A percentile compares a stretch with the other conserved stretches of the same genome.
These are phyloP conservation scores for Pisolithus microcarpus DNA, from an alignment of 768 basidiomycete genomes.

Conservation along the genomic window DNA sequence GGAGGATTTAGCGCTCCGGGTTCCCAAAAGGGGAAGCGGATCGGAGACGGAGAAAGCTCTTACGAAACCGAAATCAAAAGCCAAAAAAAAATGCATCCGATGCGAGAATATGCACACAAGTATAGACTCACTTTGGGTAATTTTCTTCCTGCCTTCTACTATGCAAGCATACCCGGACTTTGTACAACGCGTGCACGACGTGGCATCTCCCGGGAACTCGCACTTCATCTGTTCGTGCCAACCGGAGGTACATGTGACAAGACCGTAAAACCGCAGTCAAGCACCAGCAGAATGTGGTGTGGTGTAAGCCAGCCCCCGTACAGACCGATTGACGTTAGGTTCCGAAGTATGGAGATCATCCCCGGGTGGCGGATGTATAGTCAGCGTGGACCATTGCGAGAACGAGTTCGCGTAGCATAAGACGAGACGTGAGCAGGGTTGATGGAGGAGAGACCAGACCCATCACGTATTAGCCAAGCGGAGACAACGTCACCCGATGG, in stretches of 20 bases:
- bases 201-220: slow-evolving; percentile 64
- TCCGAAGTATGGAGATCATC: not conserved
- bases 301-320: not conserved
- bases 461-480: not conserved
- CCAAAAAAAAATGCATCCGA: slow-evolving; percentile 8
- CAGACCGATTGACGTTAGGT: not conserved
- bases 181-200: slow-evolving; percentile 75
- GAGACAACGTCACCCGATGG: not conserved
- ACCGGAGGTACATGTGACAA: slow-evolving; percentile 4
- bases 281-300: not conserved
- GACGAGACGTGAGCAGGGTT: not conserved
- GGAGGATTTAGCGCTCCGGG: slow-evolving; percentile 15
- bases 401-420: not conserved
- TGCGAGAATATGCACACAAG: too few relatives aligned
- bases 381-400: not conserved
- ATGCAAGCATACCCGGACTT: slow-evolving; percentile 68
- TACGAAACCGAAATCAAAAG: slow-evolving; percentile 10
- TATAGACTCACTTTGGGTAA: slow-evolving; percentile 78
- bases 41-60: not conserved
- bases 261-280: slow-evolving; percentile 8
- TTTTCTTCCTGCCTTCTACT: slow-evolving; percentile 78
- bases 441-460: not conserved
- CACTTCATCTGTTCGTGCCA: slow-evolving; percentile 66
- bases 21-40: slow-evolving; percentile 16
- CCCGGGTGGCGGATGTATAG: not conserved